Base-by-base conservation (phyloP, 176 grass and related monocot genomes). In the Phragmites australis region DNA sequence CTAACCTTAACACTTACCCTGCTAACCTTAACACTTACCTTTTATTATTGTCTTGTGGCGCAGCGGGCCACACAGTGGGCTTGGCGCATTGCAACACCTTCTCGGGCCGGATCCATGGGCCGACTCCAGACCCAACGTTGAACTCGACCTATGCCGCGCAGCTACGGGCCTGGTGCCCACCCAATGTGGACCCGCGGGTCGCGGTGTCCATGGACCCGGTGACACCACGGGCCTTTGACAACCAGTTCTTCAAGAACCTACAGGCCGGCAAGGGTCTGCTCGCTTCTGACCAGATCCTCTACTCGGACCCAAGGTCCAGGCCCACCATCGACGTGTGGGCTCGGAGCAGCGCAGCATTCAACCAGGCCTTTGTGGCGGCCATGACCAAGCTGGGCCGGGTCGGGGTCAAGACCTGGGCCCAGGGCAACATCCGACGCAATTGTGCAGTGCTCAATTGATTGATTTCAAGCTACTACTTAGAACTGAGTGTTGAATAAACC, bases 191-290 rank as follows among this genome's bases (percentile, higher is more conserved):
- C 74, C 88, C 90, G 0, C 79, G 81, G 9, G 43, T 84, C 22
- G 88, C 88, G 6, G 90, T 97, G n/a, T 21, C 60, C 52, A 53
- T 90, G 69, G 93, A 93, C 61, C 68, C 88, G 0, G 50, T 70
- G 1, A 89, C 85, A 8, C 93, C 90, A 3, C 19, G 72, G 19
- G 49, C 68, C 32, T 97, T 97, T 60, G 90, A 93, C 85, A 91
- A 90, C 84, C 84, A 93, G 68, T 97, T 86, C 91, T 97, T 69
- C 87, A 86, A 78, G 70, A 97, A 97, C 82, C 73, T 93, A 47
- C 86, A 88, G 77, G 55, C n/a, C 3, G 91, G 89, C 0, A 91
- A 72, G 91, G 94, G 94, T 8, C 82, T 93, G 5, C 70, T 97
- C 19, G 34, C 68, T 30, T 93, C 94, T 0, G 94, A 97, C 71